Evolutionary conservation across 2,329 filamentous ascomycete species (phyloP), one percentile per base, ranked within the genome.

Genomic region (Cladosporium sp.): DNA sequence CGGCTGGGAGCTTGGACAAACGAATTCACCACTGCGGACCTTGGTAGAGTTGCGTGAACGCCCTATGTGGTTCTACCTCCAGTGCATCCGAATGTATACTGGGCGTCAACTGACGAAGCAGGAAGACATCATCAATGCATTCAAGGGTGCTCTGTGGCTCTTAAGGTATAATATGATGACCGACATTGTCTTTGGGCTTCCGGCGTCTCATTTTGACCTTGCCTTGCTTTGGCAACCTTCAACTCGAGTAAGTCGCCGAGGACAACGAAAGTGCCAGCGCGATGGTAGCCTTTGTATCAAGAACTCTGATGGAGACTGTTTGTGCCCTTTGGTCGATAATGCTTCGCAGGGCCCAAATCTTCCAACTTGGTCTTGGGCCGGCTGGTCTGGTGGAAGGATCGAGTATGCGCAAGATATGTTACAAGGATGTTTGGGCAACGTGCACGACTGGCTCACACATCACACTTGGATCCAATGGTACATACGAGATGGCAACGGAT

Each of bases 381-480:
- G 73, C 0, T 75, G 72, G 72, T 61, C 62, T 5, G 63, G 63
- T 3, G 40, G 20, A 5, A 52, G 59, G 37, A 64, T 64, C 3
- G 64, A 61, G 5, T 69, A 72, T 51, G 61, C 61, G 11, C 51
- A 51, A 20, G 51, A 61, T 22, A 52, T 65, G 30, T 39, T 73
- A 3, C 62, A 60, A 1, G 70, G 68, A 17, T 64, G 61, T 34
- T 49, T 70, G 7, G 49, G 54, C 5, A 67, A 74, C 55, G 62
- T 74, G 1, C 60, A 63, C 2, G 65, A 71, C n/a, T 75, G 73
- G 73, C 63, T 75, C 6, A 61, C 60, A 15, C 51, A 64, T 3
- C 72, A 70, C 42, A 75, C 73, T 0, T 75, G 73, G 73, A 75
- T 75, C 34, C 52, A 61, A 6, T 75, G 72, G 71, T 69, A 68